Conservation (phyloP, 2,329 filamentous ascomycete genomes). For the Xylaria sp. region DNA sequence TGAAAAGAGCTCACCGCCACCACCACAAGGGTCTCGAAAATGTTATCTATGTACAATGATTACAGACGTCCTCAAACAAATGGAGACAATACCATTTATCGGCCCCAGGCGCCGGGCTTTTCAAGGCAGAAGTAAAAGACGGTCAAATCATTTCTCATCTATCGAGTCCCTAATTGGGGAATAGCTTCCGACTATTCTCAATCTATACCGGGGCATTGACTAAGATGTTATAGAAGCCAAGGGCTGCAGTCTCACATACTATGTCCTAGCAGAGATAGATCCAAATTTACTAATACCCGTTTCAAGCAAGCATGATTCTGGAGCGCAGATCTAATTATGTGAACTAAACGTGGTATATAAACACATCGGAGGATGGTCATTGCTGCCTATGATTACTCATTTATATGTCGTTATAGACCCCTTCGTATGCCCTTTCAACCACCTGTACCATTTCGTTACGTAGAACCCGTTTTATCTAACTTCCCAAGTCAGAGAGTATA, state of each 20-base stretch:
- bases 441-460: not conserved
- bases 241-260: no score
- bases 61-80: conserved; percentile 30
- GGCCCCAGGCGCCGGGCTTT: conserved; percentile 41
- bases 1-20: not conserved
- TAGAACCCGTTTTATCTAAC: not conserved
- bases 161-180: no score
- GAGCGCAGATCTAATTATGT: no score
- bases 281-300: no score
- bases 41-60: not conserved
- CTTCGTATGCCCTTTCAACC: not conserved
- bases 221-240: no score
- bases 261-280: no score
- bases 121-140: not conserved
- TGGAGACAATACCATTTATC: conserved; percentile 20
- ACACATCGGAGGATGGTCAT: no score
- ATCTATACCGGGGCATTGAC: not conserved
- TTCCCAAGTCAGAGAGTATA: not conserved
- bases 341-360: no score
- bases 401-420: not conserved
- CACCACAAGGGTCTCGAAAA: not conserved
- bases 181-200: no score
- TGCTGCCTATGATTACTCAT: no score
- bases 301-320: no score
- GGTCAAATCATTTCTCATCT: no score